Percentiles rank a stretch among this genome's conserved stretches.
phyloP scores from a whole-genome alignment of 768 basidiomycete genomes.

The Chalciporus chontae region DNA sequence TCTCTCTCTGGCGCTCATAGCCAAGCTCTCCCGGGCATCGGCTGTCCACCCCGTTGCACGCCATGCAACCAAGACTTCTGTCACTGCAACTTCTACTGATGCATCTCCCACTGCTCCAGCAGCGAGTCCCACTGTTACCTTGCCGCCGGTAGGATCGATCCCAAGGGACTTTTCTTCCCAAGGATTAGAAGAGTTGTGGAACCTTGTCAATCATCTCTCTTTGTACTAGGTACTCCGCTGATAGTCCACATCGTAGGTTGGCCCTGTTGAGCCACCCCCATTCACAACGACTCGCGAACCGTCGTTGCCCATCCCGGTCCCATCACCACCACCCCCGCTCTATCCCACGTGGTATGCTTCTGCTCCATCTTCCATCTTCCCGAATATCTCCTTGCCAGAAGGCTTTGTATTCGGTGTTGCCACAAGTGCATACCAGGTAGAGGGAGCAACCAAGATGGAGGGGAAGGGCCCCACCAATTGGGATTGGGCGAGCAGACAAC shows the following conservation, averaged over 20 bases:
- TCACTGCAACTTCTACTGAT: not conserved
- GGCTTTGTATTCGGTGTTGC: constrained; percentile 52
- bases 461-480: constrained; percentile 47
- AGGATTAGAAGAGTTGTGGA: constrained; percentile 41
- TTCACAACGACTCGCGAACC: constrained; percentile 44
- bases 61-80: not conserved
- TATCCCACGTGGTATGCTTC: constrained; percentile 47
- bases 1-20: not conserved
- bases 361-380: constrained; percentile 40
- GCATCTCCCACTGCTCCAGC: not conserved
- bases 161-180: constrained; percentile 38
- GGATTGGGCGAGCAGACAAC: constrained; percentile 46
- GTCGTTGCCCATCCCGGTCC: constrained; percentile 32
- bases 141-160: constrained; percentile 41
- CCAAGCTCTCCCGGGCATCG: not conserved
- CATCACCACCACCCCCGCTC: constrained; percentile 28
- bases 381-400: constrained; percentile 42
- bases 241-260: constrained; percentile 15
- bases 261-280: constrained; percentile 40
- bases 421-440: constrained; percentile 51
- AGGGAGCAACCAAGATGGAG: constrained; percentile 49
- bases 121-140: constrained; percentile 17
- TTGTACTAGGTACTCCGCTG: too few species aligned
- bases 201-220: constrained; percentile 16
- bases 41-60: not conserved